A percentile compares a stretch with the other conserved stretches of the same genome.
Conservation (phyloP, 441 rosid genomes). For the Populus hybrid region DNA sequence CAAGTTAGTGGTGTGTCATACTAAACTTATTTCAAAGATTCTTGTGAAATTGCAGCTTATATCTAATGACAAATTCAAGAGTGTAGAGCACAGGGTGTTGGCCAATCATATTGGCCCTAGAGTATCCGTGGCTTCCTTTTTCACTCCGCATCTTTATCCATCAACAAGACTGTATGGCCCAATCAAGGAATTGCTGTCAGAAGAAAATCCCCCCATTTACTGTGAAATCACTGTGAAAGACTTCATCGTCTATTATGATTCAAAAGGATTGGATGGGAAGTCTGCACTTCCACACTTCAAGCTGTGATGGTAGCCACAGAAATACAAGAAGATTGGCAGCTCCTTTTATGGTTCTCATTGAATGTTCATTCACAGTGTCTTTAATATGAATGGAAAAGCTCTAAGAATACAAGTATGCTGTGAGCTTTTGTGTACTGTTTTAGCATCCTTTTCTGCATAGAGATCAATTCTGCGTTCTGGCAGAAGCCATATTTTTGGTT, state of each 20-base stretch:
- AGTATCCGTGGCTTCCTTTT: conserved; percentile 21
- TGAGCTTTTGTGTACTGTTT: background rate
- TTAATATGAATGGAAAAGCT: background rate
- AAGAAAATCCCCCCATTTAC: background rate
- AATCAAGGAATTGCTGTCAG: conserved; percentile 13
- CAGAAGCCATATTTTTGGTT: background rate
- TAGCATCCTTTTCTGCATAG: background rate
- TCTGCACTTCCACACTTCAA: conserved; percentile 14
- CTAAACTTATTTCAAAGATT: background rate
- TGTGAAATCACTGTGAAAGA: conserved; percentile 10
- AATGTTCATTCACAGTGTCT: background rate
- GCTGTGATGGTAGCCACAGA: background rate
- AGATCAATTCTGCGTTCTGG: background rate
- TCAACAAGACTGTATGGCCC: conserved; percentile 13
- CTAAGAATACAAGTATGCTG: background rate
- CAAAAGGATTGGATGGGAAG: conserved; percentile 17
- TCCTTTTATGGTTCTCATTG: no score
- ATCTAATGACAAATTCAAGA: conserved; percentile 22
- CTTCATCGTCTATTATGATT: background rate
- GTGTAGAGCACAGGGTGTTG: conserved; percentile 24
- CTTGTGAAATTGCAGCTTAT: conserved; percentile 18
- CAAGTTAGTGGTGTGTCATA: background rate
- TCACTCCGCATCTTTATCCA: conserved; percentile 9
- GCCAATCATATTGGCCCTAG: conserved; percentile 12
- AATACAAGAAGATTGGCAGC: background rate